These are phyloP conservation scores for Zygotorulaspora florentina DNA, from an alignment of 805 yeast genomes.

Conservation along the genomic window DNA sequence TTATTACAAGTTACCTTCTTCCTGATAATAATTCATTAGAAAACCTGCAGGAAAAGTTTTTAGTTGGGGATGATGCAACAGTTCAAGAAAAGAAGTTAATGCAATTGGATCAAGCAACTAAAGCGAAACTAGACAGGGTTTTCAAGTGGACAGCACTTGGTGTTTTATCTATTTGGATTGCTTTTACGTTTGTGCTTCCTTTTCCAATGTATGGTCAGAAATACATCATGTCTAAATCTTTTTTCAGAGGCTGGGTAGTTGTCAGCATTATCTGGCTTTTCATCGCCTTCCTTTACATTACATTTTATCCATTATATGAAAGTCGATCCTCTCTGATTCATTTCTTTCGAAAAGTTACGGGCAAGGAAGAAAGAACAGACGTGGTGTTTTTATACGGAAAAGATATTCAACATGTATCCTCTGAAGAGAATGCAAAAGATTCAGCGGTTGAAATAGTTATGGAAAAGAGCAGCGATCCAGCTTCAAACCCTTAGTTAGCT, in stretches of 20 bases:
- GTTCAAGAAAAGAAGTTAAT: slow-evolving; percentile 30
- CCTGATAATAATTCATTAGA: slow-evolving; percentile 30
- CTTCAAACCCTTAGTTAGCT: neutral
- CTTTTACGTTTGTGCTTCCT: slow-evolving; percentile 76
- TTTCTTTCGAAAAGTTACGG: slow-evolving; percentile 8
- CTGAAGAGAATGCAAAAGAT: slow-evolving; percentile 11
- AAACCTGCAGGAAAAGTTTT: slow-evolving; percentile 23
- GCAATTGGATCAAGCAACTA: slow-evolving; percentile 19
- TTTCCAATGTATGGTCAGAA: slow-evolving; percentile 87
- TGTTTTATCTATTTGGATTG: slow-evolving; percentile 46
- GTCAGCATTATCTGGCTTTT: slow-evolving; percentile 82
- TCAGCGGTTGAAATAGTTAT: slow-evolving; percentile 3
- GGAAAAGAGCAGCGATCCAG: neutral
- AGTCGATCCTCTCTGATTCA: slow-evolving; percentile 43
- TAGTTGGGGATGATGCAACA: slow-evolving; percentile 37
- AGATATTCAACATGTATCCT: slow-evolving; percentile 3
- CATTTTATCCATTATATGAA: slow-evolving; percentile 67
- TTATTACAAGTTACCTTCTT: slow-evolving; percentile 18
- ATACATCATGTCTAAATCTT: slow-evolving; percentile 67
- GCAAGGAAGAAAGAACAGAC: slow-evolving; percentile 5
- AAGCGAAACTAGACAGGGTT: slow-evolving; percentile 23
- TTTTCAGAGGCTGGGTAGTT: slow-evolving; percentile 85
- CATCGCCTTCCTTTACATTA: slow-evolving; percentile 57
- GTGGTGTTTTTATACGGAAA: slow-evolving; percentile 4
- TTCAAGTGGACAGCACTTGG: slow-evolving; percentile 24